Conservation (phyloP, 768 basidiomycete genomes). For the Kwoniella sp. region DNA sequence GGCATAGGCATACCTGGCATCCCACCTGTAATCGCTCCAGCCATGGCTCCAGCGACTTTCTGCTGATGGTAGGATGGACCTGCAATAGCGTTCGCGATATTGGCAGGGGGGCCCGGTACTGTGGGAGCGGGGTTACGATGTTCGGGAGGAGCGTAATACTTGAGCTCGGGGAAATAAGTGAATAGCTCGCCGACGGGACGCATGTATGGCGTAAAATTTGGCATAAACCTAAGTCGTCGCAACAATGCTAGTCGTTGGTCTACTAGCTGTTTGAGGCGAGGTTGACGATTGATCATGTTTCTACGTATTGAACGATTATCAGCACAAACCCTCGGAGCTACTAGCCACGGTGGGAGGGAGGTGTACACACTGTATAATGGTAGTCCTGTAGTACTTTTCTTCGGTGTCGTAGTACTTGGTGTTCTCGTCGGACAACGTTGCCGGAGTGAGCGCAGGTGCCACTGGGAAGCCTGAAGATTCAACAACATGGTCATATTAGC, state of each 20-base stretch:
- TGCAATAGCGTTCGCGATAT: not conserved
- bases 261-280: not conserved
- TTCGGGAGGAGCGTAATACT: slow-evolving; percentile 4
- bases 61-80: not conserved
- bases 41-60: not conserved
- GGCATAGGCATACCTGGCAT: slow-evolving; percentile 16
- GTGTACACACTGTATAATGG: not conserved
- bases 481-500: too few relatives aligned
- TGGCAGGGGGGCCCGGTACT: not conserved
- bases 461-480: not conserved
- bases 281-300: not conserved
- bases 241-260: not conserved
- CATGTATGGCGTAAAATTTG: not conserved
- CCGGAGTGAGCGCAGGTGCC: not conserved
- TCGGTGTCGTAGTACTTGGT: not conserved
- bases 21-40: not conserved
- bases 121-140: not conserved
- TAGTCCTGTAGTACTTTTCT: not conserved
- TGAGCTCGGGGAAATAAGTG: not conserved
- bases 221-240: not conserved
- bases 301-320: not conserved
- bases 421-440: not conserved
- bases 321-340: not conserved
- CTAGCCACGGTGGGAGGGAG: not conserved
- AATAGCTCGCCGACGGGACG: not conserved